Percentiles rank a stretch among this genome's conserved stretches.
phyloP scores from a whole-genome alignment of 192 early-diverging fungal species.

The Haplosporangium gracile region DNA sequence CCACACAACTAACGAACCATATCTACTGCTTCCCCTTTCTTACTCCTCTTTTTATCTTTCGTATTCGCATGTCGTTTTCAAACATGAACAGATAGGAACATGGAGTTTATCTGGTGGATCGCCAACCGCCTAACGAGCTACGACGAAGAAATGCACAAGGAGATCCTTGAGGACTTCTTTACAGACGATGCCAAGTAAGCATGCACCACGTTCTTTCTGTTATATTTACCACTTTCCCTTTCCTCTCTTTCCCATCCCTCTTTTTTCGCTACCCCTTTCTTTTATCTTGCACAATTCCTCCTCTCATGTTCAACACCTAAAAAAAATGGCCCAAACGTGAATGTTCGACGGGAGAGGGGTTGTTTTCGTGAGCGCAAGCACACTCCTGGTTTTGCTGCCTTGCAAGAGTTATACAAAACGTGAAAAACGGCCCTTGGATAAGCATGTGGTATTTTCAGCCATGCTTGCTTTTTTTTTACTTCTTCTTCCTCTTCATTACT shows the following conservation, averaged over 20 bases:
- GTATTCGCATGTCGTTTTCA: neutral
- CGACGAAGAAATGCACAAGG: slow-evolving; percentile 61
- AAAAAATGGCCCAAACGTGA: neutral
- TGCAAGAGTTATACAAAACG: neutral
- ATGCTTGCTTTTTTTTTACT: neutral
- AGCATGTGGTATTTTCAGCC: neutral
- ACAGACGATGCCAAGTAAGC: slow-evolving; percentile 57
- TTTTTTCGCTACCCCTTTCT: neutral
- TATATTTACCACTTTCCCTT: neutral
- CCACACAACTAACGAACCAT: neutral
- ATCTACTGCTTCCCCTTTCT: neutral
- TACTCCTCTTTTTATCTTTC: neutral
- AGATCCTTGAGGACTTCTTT: slow-evolving; percentile 67
- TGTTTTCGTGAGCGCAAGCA: neutral
- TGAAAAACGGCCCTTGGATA: neutral
- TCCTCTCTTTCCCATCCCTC: neutral
- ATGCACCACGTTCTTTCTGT: neutral
- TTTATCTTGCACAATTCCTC: neutral
- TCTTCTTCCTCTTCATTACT: neutral
- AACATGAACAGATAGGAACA: slow-evolving; percentile 54
- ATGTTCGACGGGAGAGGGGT: neutral
- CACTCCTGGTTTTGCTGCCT: neutral
- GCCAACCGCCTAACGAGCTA: slow-evolving; percentile 64
- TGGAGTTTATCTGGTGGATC: slow-evolving; percentile 58
- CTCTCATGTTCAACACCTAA: neutral